phyloP scores from a whole-genome alignment of 2,329 filamentous ascomycete species.

The Didymella lethalis region DNA sequence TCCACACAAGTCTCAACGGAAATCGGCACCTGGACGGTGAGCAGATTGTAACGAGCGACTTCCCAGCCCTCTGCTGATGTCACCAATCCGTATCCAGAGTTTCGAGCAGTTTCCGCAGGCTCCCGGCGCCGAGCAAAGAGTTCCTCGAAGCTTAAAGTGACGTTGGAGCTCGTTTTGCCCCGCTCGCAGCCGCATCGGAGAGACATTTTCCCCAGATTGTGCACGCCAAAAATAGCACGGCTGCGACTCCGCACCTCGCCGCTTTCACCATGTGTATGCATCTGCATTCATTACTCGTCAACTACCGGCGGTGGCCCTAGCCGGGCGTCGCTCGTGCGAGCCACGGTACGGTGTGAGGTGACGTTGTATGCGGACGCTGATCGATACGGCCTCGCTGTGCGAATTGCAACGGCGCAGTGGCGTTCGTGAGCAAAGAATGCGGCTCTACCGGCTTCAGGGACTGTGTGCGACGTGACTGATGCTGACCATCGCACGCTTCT shows the following conservation, averaged over 20 bases:
- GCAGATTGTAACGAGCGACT: not conserved
- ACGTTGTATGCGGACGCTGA: not conserved
- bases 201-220: conserved; percentile 5
- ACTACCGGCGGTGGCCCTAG: not conserved
- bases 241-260: not conserved
- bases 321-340: conserved; percentile 6
- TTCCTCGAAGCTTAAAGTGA: conserved; percentile 7
- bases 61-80: not conserved
- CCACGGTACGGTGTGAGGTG: conserved; percentile 7
- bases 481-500: not conserved
- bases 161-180: conserved; percentile 12
- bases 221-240: conserved; percentile 10
- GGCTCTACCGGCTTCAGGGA: conserved; percentile 13
- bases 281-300: not conserved
- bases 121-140: not conserved
- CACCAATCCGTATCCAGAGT: conserved; percentile 7
- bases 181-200: conserved; percentile 11
- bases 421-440: conserved; percentile 3
- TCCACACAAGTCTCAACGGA: not conserved
- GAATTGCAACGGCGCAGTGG: conserved; percentile 16
- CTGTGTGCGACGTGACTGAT: conserved; percentile 3
- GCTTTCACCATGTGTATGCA: not conserved
- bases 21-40: not conserved
- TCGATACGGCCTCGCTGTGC: not conserved
- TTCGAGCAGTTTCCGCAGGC: not conserved